phyloP scores from a whole-genome alignment of 2,329 filamentous ascomycete species.

The Ophiostoma sp. region DNA sequence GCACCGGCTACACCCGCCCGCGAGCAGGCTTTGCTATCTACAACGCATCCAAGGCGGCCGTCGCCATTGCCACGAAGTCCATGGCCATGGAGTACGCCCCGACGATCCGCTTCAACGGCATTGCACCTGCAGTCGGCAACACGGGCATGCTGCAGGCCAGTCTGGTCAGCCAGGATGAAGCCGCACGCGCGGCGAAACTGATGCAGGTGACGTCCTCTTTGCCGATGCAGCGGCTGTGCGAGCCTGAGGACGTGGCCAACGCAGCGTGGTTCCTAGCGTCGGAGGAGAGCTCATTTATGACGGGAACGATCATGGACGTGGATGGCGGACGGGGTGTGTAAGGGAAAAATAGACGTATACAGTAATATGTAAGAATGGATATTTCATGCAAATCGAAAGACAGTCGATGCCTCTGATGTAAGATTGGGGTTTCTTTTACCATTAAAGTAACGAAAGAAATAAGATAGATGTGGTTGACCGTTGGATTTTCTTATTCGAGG shows the following conservation, averaged over 20 bases:
- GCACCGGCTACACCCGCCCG: constrained; percentile 9
- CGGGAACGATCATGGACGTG: constrained; percentile 8
- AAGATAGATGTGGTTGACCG: no score
- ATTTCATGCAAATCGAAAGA: no score
- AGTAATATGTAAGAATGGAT: no score
- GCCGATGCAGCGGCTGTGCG: constrained; percentile 11
- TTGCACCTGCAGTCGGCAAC: constrained; percentile 9
- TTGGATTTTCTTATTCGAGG: no score
- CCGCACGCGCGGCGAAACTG: neutral
- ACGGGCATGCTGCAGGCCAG: constrained; percentile 8
- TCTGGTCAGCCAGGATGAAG: neutral
- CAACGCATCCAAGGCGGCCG: constrained; percentile 9
- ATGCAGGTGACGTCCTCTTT: neutral
- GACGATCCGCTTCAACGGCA: constrained; percentile 13
- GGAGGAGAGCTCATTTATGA: constrained; percentile 12
- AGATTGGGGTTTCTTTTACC: no score
- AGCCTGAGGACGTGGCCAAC: constrained; percentile 5
- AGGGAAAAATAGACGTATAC: neutral
- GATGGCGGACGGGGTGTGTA: constrained; percentile 8
- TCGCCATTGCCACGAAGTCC: constrained; percentile 8
- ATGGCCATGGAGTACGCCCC: constrained; percentile 15
- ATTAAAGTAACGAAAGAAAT: no score
- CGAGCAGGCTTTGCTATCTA: neutral
- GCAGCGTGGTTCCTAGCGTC: constrained; percentile 10
- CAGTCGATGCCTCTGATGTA: no score